Conservation (phyloP, 2,329 filamentous ascomycete genomes). For the Fusarium staphyleae region DNA sequence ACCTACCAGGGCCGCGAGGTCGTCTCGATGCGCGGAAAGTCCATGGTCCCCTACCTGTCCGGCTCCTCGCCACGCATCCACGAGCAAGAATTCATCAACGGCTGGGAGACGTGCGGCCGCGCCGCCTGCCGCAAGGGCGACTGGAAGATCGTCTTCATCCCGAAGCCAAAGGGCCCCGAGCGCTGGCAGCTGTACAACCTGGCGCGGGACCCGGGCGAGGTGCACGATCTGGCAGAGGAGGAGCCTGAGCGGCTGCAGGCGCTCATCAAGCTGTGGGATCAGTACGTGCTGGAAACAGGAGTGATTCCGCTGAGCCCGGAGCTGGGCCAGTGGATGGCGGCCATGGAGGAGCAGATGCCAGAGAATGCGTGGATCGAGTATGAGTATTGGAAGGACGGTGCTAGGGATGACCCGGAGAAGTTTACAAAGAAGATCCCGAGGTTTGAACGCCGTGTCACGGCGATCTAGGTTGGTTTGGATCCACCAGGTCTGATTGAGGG, state of each 20-base stretch:
- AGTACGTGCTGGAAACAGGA: slow-evolving; percentile 53
- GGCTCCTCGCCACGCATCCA: slow-evolving; percentile 52
- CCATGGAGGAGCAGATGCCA: slow-evolving; percentile 69
- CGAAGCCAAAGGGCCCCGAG: slow-evolving; percentile 56
- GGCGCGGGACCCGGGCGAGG: slow-evolving; percentile 58
- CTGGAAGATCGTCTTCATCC: slow-evolving; percentile 66
- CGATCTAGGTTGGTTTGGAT: slow-evolving; percentile 2
- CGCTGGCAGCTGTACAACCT: slow-evolving; percentile 66
- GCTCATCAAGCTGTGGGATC: slow-evolving; percentile 62
- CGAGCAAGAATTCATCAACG: slow-evolving; percentile 57
- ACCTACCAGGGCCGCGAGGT: slow-evolving; percentile 55
- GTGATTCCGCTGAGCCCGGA: slow-evolving; percentile 50
- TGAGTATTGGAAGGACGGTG: slow-evolving; percentile 63
- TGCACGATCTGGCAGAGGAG: slow-evolving; percentile 51
- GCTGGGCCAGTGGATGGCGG: slow-evolving; percentile 64
- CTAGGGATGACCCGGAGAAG: slow-evolving; percentile 53
- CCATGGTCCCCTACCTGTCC: slow-evolving; percentile 52
- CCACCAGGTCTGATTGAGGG: neutral
- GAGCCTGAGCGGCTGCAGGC: slow-evolving; percentile 54
- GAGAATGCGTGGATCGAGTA: slow-evolving; percentile 72
- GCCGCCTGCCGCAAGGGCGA: slow-evolving; percentile 60
- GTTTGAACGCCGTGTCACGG: slow-evolving; percentile 25
- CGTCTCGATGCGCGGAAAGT: slow-evolving; percentile 58
- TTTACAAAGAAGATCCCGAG: slow-evolving; percentile 39
- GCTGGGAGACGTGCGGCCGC: slow-evolving; percentile 63